These are phyloP conservation scores for Phalaenopsis aphrodite DNA, from an alignment of 106 monocot genomes.

Conservation along the genomic window DNA sequence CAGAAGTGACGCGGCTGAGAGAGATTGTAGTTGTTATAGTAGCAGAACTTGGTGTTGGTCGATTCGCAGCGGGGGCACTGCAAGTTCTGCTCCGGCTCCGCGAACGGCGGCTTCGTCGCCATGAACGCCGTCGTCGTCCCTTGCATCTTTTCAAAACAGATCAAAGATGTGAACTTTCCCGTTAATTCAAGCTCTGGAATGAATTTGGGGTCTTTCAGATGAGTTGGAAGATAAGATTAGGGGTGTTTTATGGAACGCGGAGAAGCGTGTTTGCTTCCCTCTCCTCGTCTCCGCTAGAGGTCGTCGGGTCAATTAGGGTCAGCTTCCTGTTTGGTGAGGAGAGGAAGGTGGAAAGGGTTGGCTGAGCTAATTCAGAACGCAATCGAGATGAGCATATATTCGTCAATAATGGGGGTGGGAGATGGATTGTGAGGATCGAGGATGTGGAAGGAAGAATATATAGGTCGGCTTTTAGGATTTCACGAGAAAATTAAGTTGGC, in stretches of 20 bases:
- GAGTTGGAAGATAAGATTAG: no score
- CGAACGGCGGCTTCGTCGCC: neutral
- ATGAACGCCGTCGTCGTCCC: neutral
- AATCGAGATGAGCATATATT: neutral
- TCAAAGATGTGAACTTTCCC: no score
- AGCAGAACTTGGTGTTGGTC: constrained; percentile 9
- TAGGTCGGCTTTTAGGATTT: neutral
- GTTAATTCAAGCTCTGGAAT: no score
- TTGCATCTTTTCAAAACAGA: neutral
- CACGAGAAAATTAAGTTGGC: no score
- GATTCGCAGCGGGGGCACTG: constrained; percentile 6
- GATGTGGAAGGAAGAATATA: neutral
- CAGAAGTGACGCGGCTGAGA: constrained; percentile 39
- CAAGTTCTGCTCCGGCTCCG: neutral
- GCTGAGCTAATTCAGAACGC: no score
- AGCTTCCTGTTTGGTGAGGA: neutral
- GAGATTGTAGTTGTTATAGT: constrained; percentile 9
- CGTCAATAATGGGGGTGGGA: neutral
- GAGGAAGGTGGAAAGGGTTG: neutral
- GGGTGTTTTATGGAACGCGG: no score
- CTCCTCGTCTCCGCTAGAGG: no score
- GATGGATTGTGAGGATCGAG: neutral
- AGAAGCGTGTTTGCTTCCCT: no score
- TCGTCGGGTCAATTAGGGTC: neutral
- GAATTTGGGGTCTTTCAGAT: no score